Evolutionary conservation across 345 rosid species (phyloP), one percentile per base, ranked within the genome.

Genomic region (Litchi chinensis): DNA sequence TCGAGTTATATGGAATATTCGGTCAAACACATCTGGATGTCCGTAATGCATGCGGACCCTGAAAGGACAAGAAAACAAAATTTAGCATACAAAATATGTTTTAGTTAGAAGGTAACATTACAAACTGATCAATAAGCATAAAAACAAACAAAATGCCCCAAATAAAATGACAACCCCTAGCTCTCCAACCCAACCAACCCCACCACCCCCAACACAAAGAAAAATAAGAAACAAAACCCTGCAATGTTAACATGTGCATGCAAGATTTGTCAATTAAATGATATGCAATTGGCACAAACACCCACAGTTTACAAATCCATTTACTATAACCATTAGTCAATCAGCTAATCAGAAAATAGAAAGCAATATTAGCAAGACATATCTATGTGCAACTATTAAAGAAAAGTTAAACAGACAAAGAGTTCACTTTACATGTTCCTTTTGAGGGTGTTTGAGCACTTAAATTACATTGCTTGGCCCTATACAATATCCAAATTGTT

Each of bases 21-120:
- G 88, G 80, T 96, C 98, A 86, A 95, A 95, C 77, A 95, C 97
- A 89, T 95, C 99, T 77, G 99, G 99, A 88, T 95, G 98, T 78
- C 99, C 99, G 84, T 96, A 96, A 86, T 96, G 99, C 98, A 96
- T 94, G 69, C 99, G 98, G 68, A 96, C 98, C 82, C 99, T 96
- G 95, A 85, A 70, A 54, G 80, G 28, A 76, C 39, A 39, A 10
- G 48, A 46, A 71, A 76, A 64, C 9, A 18, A 43, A 68, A 67
- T 40, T 68, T 52, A 62, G 26, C 18, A 66, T 8, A 21, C 9
- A 10, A 21, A 19, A 65, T 65, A 24, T 46, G 5, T n/a, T 65
- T 50, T 21, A 19, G 63, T n/a, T 32, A 37, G 15, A 76, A 48
- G 59, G 21, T 7, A 18, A 41, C 22, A 52, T 62, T 52, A 32